Evolutionary conservation across 257 asterid species (phyloP).

Genomic region (Solanum arcanum): DNA sequence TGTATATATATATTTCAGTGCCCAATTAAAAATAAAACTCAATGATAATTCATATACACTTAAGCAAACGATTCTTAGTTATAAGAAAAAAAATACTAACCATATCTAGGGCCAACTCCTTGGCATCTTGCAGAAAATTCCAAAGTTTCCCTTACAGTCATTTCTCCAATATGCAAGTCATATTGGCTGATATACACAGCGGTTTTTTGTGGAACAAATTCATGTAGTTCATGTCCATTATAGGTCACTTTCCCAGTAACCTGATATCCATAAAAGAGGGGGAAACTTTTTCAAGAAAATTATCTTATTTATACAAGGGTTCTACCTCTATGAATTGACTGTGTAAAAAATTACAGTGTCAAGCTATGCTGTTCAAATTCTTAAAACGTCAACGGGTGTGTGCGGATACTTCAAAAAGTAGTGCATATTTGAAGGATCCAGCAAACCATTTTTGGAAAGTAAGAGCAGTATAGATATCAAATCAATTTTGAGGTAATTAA

Average conservation of each 20-base stretch:
- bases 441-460: no score
- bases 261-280: background rate
- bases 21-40: no score
- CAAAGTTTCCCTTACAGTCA: constrained; percentile 70
- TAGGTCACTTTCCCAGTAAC: constrained; percentile 19
- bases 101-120: constrained; percentile 62
- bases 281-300: background rate
- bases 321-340: background rate
- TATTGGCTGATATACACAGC: constrained; percentile 61
- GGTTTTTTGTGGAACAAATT: constrained; percentile 52
- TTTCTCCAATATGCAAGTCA: constrained; percentile 60
- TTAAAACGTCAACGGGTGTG: no score
- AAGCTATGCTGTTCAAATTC: no score
- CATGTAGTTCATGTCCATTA: constrained; percentile 51
- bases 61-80: background rate
- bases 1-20: no score
- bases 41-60: background rate
- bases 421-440: no score
- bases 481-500: background rate
- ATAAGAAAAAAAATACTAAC: constrained; percentile 14
- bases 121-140: constrained; percentile 67
- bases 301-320: background rate
- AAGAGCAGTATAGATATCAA: no score
- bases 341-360: background rate
- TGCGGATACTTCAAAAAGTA: no score